Conservation (phyloP, 805 yeast genomes). For the Metschnikowia continentalis region DNA sequence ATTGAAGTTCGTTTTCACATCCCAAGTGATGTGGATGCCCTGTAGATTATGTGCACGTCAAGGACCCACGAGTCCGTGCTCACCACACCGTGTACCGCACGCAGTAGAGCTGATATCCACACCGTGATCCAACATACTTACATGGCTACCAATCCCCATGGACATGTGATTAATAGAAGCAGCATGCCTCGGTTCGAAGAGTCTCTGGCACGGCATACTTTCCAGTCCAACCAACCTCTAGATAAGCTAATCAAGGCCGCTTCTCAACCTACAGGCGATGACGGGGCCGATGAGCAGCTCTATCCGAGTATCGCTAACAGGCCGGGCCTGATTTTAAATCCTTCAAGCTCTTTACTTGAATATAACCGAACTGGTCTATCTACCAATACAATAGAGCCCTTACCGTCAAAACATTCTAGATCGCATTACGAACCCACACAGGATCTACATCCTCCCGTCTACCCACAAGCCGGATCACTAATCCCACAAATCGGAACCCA, state of each 20-base stretch:
- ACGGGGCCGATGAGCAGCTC: not conserved
- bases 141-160: conserved; percentile 3
- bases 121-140: not conserved
- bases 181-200: not conserved
- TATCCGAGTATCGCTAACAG: not conserved
- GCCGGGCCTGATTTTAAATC: not conserved
- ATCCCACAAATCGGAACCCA: too few relatives aligned
- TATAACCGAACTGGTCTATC: not conserved
- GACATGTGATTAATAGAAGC: not conserved
- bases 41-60: not conserved
- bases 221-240: not conserved
- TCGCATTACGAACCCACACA: not conserved
- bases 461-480: too few relatives aligned
- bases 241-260: not conserved
- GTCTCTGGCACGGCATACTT: not conserved
- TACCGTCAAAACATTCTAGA: not conserved
- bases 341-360: not conserved
- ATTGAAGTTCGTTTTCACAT: not conserved
- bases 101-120: not conserved
- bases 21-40: not conserved
- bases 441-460: not conserved
- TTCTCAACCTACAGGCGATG: not conserved
- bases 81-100: not conserved
- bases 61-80: not conserved
- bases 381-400: not conserved